Evolutionary conservation across 208 protist genomes (phyloP), one percentile per base, ranked within the genome.

Genomic region (Phytomonas sp.): DNA sequence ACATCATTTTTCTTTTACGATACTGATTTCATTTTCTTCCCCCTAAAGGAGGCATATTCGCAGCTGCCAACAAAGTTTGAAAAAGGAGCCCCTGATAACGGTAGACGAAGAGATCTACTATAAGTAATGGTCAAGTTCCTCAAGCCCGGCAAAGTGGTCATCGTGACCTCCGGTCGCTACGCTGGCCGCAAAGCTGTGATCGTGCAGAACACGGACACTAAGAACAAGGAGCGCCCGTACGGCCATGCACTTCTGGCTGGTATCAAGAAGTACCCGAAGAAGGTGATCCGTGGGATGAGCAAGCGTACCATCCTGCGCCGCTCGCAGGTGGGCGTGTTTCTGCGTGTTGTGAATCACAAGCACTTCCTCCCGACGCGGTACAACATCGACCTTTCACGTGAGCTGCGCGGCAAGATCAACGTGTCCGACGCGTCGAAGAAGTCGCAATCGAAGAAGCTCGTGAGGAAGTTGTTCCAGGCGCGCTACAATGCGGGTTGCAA

Each of bases 321-420:
- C 77, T 97, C 94, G 66, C 83, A 88, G 72, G 83, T 99, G 51
- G 93, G 87, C 74, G 91, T 97, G 77, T 99, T 99, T 88, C 85
- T 99, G 70, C 98, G 98, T 82, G 84, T 98, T 40, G 85, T 99
- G 84, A 99, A 99, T 95, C 97, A 98, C 95, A 97, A 95, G 83
- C 98, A 99, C 94, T 87, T 99, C 76, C 96, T 99, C 88, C 97
- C 98, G 67, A 99, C 98, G 62, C 88, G 98, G 78, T 98, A 97
- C 82, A 94, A 96, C 89, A 85, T 97, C 80, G 90, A 97, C 85
- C 81, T 95, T 68, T 91, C 88, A 74, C 87, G 85, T 78, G 89
- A 96, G 75, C 83, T 96, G 74, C 85, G 89, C 83, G 90, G 90
- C 72, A 93, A 91, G 82, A 94, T 97, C 81, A 88, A 92, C 75